Evolutionary conservation across 192 early-diverging fungal species (phyloP), one percentile per base, ranked within the genome.

Genomic region (Backusella macrospora): DNA sequence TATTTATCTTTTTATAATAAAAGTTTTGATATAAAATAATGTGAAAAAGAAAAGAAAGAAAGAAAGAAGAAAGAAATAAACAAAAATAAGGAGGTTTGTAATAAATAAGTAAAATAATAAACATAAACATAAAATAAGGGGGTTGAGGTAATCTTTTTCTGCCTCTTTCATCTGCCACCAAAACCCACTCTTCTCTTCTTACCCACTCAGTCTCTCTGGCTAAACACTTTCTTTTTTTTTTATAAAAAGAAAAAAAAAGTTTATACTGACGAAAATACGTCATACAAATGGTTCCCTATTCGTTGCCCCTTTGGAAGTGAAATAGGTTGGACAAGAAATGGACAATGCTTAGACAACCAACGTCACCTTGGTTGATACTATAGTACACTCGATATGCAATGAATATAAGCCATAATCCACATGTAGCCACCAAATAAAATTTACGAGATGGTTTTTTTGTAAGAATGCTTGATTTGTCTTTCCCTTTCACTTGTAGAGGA

Each of bases 261-360:
- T 26, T 59, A 59, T 59, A 59, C 52, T 59, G 26, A 59, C 52
- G 52, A 59, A 59, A 21, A n/a, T 23, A 59, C 52, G 52, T 59
- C 52, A 59, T 59, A 59, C 21, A 59, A 59, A 26, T 10, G 45
- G 6, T 12, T 46, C 13, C 12, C 14, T 46, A 46, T 10, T 14
- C 29, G 29, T 4, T 12, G 52, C 52, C 52, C 52, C 52, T 59
- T 49, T n/a, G 18, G 1, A 52, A 21, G n/a, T 8, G n/a, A 52
- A 52, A 16, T 9, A 23, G n/a, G 9, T 18, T 52, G 49, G 49
- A 59, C 21, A 59, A 23, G 18, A 59, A 59, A 26, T 59, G 52
- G 9, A 59, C 52, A 59, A 59, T 59, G 52, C 52, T 59, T 10
- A 59, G 52, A 23, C 13, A 5, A 10, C 21, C 21, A 59, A 26